Conservation (phyloP, 192 early-diverging fungal genomes). For the Rhizophagus sp. region DNA sequence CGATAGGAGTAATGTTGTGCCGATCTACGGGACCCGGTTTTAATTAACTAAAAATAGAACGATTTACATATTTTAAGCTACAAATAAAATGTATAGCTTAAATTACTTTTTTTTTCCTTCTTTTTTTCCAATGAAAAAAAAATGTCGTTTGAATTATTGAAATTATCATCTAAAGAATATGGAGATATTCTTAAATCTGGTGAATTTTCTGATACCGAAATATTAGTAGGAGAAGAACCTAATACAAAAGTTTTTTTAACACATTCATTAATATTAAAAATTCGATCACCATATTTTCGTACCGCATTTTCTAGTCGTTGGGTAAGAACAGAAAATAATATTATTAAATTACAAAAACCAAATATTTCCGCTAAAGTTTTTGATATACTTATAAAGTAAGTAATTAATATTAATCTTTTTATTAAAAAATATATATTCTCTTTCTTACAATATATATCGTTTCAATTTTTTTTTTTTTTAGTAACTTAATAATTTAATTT, state of each 20-base stretch:
- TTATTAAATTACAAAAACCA: background rate
- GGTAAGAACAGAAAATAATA: background rate
- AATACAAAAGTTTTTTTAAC: background rate
- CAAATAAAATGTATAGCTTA: too few species aligned
- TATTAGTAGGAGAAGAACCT: background rate
- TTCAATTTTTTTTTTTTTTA: background rate
- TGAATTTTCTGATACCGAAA: background rate
- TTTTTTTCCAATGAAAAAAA: background rate
- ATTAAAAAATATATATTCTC: too few species aligned
- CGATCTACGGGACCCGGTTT: too few species aligned
- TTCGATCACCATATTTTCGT: background rate
- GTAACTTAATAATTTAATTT: background rate
- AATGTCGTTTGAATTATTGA: background rate
- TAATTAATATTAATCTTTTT: too few species aligned
- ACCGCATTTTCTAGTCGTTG: background rate
- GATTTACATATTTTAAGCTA: too few species aligned
- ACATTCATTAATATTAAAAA: background rate
- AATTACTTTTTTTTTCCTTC: too few species aligned
- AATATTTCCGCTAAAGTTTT: background rate
- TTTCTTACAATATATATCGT: too few species aligned
- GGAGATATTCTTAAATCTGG: background rate
- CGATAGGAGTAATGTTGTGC: too few species aligned
- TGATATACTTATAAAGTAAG: background rate
- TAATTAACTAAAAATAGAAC: too few species aligned
- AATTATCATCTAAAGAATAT: background rate